Evolutionary conservation across 768 basidiomycete species (phyloP).

Genomic region (Tylopilus sp.): DNA sequence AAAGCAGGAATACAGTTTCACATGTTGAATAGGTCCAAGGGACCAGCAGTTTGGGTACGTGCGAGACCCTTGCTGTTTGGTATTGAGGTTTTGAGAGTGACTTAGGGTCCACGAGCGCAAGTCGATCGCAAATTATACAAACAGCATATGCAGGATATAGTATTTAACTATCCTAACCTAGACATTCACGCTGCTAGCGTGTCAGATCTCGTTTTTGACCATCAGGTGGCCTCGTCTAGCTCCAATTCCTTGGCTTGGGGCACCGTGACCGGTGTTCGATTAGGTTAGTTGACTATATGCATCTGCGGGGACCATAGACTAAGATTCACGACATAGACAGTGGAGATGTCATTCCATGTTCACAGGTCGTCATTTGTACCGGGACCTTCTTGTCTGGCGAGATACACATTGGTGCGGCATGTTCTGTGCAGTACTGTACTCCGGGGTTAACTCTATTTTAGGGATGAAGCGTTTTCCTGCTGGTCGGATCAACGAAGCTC

Average conservation of each 20-base stretch:
- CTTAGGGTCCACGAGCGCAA: constrained; percentile 86
- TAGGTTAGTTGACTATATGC: constrained; percentile 44
- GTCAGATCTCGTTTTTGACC: constrained; percentile 71
- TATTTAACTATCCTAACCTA: constrained; percentile 66
- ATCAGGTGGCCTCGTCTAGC: constrained; percentile 27
- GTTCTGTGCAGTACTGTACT: background rate
- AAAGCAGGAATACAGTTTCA: constrained; percentile 88
- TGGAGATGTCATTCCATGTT: constrained; percentile 71
- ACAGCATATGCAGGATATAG: constrained; percentile 67
- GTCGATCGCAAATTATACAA: constrained; percentile 86
- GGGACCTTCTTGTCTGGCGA: constrained; percentile 91
- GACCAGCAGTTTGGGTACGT: constrained; percentile 84
- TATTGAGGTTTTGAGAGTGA: background rate
- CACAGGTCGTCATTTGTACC: constrained; percentile 83
- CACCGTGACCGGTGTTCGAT: constrained; percentile 58
- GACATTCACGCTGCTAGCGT: constrained; percentile 71
- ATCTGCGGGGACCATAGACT: background rate
- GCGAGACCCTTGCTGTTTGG: too few relatives aligned
- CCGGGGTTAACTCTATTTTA: constrained; percentile 18
- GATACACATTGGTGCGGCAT: constrained; percentile 80
- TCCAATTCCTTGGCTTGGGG: constrained; percentile 40
- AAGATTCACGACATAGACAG: constrained; percentile 44
- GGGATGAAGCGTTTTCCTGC: constrained; percentile 75
- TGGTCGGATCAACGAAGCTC: constrained; percentile 69
- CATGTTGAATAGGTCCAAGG: constrained; percentile 80